Base-by-base conservation (phyloP, 345 rosid species). In the Dipteronia sinensis region DNA sequence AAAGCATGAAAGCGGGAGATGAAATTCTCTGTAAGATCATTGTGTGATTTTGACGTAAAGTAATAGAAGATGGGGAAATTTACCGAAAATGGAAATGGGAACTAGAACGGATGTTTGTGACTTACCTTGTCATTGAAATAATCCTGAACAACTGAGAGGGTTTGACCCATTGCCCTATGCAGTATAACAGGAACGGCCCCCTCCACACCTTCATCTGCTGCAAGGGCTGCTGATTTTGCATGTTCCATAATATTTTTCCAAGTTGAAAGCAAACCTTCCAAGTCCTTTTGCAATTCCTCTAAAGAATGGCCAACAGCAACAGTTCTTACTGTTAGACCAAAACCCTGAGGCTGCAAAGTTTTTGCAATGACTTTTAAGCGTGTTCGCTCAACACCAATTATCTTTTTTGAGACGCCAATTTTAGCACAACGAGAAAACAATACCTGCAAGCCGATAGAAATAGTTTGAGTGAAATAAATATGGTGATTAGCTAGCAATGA, bases 111-210 rank as follows among this genome's bases (percentile, higher is more conserved):
- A 49, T 49, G 49, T 65, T 42, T 56, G 49, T 19, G 63, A 56
- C 65, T 74, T 75, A 87, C 99, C 93, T 92, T 92, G 75, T 92
- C 88, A 76, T 86, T 91, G 78, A 95, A 95, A 84, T 93, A 92
- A 86, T 93, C 99, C 86, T 91, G 99, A 58, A 92, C 99, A 85
- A 95, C 93, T 59, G 98, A 93, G 76, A 95, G 94, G 7, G 98
- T 95, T 90, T 95, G 97, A 80, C 90, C 99, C 98, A 92, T 93
- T 67, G 99, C 97, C 85, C 94, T 87, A 84, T 95, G 98, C 75
- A 95, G 82, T 74, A 95, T 85, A 76, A 84, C 92, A 59, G 98
- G 99, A 79, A 92, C 78, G 42, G 99, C 95, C 66, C 97, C 98
- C 80, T 93, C 94, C 72, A 92, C 89, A 69, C 99, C 97, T 90